Percentiles rank a stretch among this genome's conserved stretches.
Evolutionary conservation across 1,139 yeast species (phyloP).

Genomic region (Scheffersomyces parashehatae): DNA sequence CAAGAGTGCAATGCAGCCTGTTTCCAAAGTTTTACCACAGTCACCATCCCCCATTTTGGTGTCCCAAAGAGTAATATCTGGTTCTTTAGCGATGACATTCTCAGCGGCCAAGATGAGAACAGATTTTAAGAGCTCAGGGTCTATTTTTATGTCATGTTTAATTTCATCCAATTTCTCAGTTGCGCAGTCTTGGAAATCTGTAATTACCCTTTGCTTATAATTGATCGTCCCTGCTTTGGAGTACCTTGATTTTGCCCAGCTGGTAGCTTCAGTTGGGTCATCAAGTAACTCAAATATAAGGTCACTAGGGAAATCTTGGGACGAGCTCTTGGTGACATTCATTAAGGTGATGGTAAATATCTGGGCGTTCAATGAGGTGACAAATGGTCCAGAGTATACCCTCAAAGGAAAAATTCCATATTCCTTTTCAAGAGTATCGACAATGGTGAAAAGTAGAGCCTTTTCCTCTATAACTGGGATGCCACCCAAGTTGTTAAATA

Average conservation of each 20-base stretch:
- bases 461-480: constrained; percentile 47
- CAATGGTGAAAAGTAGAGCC: constrained; percentile 31
- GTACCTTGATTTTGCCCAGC: constrained; percentile 38
- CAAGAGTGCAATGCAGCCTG: constrained; percentile 43
- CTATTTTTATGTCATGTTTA: constrained; percentile 28
- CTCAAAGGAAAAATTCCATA: constrained; percentile 41
- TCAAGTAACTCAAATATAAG: constrained; percentile 42
- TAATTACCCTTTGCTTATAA: constrained; percentile 30
- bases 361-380: constrained; percentile 54
- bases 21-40: constrained; percentile 49
- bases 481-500: constrained; percentile 56
- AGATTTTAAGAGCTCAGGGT: constrained; percentile 27
- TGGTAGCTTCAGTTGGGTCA: constrained; percentile 34
- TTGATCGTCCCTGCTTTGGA: constrained; percentile 29
- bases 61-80: constrained; percentile 50
- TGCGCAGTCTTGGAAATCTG: constrained; percentile 33
- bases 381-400: constrained; percentile 47
- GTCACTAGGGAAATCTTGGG: constrained; percentile 26
- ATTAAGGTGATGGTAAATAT: constrained; percentile 51
- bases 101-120: constrained; percentile 36
- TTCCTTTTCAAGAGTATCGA: constrained; percentile 30
- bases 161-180: constrained; percentile 21
- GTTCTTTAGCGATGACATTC: constrained; percentile 42
- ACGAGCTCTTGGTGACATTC: constrained; percentile 40
- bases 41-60: constrained; percentile 56